Percentiles rank a stretch among this genome's conserved stretches.
phyloP scores from a whole-genome alignment of 108 stramenopile species.

The Nitzschia sp. region DNA sequence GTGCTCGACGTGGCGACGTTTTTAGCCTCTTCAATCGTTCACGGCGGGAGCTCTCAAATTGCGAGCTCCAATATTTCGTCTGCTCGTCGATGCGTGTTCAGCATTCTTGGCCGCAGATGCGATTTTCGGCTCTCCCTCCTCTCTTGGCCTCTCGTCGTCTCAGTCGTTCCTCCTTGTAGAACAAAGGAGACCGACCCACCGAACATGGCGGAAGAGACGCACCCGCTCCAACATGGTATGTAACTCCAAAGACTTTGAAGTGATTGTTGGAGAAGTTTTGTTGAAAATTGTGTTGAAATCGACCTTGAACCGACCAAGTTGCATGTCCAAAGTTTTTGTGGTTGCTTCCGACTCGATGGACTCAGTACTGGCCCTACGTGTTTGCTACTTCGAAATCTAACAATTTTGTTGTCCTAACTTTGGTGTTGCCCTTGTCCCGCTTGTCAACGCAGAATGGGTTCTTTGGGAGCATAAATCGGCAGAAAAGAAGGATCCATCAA shows the following conservation, averaged over 20 bases:
- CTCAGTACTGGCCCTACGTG: background rate
- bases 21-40: no score
- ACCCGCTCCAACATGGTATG: slow-evolving; percentile 53
- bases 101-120: background rate
- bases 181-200: slow-evolving; percentile 1
- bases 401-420: background rate
- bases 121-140: background rate
- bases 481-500: slow-evolving; percentile 58
- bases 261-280: background rate
- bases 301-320: background rate
- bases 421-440: background rate
- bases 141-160: background rate
- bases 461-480: slow-evolving; percentile 80
- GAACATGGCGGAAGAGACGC: slow-evolving; percentile 41
- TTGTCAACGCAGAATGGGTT: slow-evolving; percentile 74
- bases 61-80: no score
- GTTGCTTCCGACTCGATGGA: background rate
- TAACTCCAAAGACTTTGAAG: background rate
- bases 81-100: no score
- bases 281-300: background rate
- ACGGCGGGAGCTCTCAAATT: no score
- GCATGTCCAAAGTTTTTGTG: background rate
- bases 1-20: no score
- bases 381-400: background rate
- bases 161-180: background rate